Evolutionary conservation across 2,329 filamentous ascomycete species (phyloP).

Genomic region (Pyrenophora tritici-repentis): DNA sequence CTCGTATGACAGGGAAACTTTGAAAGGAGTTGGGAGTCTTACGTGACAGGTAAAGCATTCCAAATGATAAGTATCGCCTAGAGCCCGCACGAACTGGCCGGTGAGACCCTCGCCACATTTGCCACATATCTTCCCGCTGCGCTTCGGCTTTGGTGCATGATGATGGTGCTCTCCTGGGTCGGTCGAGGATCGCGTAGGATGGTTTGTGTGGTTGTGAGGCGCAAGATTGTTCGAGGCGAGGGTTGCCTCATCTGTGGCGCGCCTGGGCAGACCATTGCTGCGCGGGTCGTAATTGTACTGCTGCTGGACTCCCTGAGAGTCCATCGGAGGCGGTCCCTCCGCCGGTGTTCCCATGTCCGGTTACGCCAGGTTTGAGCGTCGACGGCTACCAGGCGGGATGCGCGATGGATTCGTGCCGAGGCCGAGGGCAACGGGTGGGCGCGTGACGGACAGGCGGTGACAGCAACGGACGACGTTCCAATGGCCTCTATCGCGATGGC

Average conservation of each 20-base stretch:
- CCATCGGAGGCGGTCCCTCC: constrained; percentile 44
- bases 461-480: neutral
- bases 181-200: constrained; percentile 34
- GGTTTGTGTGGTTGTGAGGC: constrained; percentile 28
- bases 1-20: neutral
- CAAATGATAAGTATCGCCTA: constrained; percentile 92
- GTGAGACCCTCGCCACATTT: constrained; percentile 88
- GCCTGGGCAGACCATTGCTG: constrained; percentile 38
- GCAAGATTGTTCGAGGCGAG: constrained; percentile 30
- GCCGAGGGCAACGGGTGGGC: constrained; percentile 13
- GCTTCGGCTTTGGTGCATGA: constrained; percentile 35
- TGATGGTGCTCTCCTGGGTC: constrained; percentile 36
- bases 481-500: constrained; percentile 3
- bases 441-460: constrained; percentile 10
- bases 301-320: constrained; percentile 34
- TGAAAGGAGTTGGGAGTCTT: constrained; percentile 29
- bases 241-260: constrained; percentile 38
- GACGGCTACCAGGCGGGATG: constrained; percentile 5
- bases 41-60: constrained; percentile 98
- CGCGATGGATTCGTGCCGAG: constrained; percentile 9
- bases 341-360: constrained; percentile 42
- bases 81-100: constrained; percentile 92
- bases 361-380: constrained; percentile 30
- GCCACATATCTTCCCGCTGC: constrained; percentile 61
- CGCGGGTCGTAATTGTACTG: constrained; percentile 39